Percentiles rank a stretch among this genome's conserved stretches.
Evolutionary conservation across 495 filamentous ascomycete genomes (phyloP).

Genomic region (Friedmanniomyces endolithicus): DNA sequence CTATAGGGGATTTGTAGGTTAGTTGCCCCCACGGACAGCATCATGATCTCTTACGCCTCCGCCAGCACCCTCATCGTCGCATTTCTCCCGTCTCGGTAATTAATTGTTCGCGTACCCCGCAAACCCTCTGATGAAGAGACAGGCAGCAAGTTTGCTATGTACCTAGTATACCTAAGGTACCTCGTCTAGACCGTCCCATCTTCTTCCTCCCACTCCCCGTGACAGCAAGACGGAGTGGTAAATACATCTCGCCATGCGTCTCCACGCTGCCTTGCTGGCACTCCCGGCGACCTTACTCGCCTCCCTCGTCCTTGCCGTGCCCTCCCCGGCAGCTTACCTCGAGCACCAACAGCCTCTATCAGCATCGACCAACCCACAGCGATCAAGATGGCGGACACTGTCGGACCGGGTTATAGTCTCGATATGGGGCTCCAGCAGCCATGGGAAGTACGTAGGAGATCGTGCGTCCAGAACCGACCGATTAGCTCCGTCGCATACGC

Average conservation of each 20-base stretch:
- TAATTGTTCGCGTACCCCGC: not conserved
- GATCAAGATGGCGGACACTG: constrained; percentile 9
- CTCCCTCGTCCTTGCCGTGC: constrained; percentile 15
- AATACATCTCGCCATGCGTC: not conserved
- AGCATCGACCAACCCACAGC: not conserved
- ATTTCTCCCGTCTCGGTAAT: too few relatives aligned
- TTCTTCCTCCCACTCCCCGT: not conserved
- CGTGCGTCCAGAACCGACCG: not conserved
- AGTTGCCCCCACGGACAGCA: too few relatives aligned
- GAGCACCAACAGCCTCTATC: constrained; percentile 7
- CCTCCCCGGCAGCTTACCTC: constrained; percentile 3
- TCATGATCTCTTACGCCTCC: too few relatives aligned
- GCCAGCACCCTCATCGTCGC: too few relatives aligned
- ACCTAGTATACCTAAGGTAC: too few relatives aligned
- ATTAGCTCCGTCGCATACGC: constrained; percentile 6
- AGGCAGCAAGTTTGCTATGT: too few relatives aligned
- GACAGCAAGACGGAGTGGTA: not conserved
- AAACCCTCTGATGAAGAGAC: too few relatives aligned
- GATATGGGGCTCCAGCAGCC: constrained; percentile 1
- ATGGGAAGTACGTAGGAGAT: not conserved
- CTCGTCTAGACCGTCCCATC: too few relatives aligned
- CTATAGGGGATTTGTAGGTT: too few relatives aligned
- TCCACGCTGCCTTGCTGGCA: constrained; percentile 6
- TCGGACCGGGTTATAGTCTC: constrained; percentile 12
- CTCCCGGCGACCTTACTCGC: constrained; percentile 4